Percentiles rank a stretch among this genome's conserved stretches.
These are phyloP conservation scores for Silene latifolia DNA, from an alignment of 148 eudicot species.

Conservation along the genomic window DNA sequence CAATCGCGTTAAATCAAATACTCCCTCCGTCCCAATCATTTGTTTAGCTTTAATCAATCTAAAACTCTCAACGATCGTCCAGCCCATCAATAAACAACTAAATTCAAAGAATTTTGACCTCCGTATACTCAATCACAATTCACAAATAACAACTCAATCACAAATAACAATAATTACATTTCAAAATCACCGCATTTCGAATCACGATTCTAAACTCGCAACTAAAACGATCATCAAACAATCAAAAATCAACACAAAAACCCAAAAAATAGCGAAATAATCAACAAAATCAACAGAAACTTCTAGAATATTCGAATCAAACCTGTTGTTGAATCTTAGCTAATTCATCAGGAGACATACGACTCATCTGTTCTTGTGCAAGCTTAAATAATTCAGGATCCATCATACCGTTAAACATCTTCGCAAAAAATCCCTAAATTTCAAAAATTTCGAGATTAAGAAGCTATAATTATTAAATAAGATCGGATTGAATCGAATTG, in stretches of 20 bases:
- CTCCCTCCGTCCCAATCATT: too few relatives aligned
- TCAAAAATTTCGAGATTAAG: too few relatives aligned
- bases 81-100: background rate
- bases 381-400: slow-evolving; percentile 84
- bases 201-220: background rate
- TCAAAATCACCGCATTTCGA: too few relatives aligned
- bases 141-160: too few relatives aligned
- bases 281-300: background rate
- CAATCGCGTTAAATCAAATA: too few relatives aligned
- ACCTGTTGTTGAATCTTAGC: slow-evolving; percentile 93
- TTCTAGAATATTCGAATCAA: background rate
- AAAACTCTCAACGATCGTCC: too few relatives aligned
- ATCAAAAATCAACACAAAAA: background rate
- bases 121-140: background rate
- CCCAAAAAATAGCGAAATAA: background rate
- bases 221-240: background rate
- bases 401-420: slow-evolving; percentile 55
- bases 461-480: too few relatives aligned
- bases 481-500: slow-evolving; percentile 11
- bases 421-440: background rate
- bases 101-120: background rate
- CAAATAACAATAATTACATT: too few relatives aligned
- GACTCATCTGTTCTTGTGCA: slow-evolving; percentile 97
- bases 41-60: too few relatives aligned
- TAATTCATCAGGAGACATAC: slow-evolving; percentile 77